These are phyloP conservation scores for Calonectria fujianensis DNA, from an alignment of 2,329 filamentous ascomycete genomes.

Conservation along the genomic window DNA sequence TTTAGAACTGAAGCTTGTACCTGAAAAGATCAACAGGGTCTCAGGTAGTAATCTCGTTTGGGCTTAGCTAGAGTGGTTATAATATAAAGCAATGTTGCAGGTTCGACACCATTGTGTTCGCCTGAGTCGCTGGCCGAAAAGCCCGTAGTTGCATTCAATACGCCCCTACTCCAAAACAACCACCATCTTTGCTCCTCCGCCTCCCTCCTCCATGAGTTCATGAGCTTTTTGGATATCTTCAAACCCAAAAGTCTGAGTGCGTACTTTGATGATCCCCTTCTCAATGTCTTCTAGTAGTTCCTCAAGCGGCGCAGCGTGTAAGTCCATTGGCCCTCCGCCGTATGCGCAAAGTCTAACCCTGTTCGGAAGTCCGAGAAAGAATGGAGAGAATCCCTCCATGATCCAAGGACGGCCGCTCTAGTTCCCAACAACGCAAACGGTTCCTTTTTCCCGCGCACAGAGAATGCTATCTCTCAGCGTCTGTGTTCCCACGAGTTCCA, in stretches of 20 bases:
- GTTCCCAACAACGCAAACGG: constrained; percentile 28
- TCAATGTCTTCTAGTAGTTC: constrained; percentile 13
- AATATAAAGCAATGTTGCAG: neutral
- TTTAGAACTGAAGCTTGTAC: neutral
- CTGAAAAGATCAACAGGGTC: neutral
- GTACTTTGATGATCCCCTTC: constrained; percentile 4
- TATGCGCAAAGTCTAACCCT: constrained; percentile 33
- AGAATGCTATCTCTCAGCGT: constrained; percentile 26
- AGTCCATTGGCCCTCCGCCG: constrained; percentile 13
- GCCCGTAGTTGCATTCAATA: too few species aligned
- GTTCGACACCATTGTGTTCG: neutral
- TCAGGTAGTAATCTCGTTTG: neutral
- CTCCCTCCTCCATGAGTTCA: constrained; percentile 23
- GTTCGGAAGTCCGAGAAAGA: constrained; percentile 28
- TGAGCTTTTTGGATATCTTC: constrained; percentile 6
- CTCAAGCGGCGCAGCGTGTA: constrained; percentile 15
- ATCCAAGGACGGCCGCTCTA: constrained; percentile 27
- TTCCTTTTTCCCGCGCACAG: constrained; percentile 13
- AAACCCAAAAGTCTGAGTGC: neutral
- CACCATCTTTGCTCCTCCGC: constrained; percentile 33
- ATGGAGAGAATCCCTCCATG: constrained; percentile 33
- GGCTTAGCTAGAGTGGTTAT: neutral
- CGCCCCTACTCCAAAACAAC: constrained; percentile 27
- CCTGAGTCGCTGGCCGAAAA: neutral
- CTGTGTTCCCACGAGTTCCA: constrained; percentile 31